These are phyloP conservation scores for Cryptosporidium ubiquitum DNA, from an alignment of 169 alveolate genomes.

Conservation along the genomic window DNA sequence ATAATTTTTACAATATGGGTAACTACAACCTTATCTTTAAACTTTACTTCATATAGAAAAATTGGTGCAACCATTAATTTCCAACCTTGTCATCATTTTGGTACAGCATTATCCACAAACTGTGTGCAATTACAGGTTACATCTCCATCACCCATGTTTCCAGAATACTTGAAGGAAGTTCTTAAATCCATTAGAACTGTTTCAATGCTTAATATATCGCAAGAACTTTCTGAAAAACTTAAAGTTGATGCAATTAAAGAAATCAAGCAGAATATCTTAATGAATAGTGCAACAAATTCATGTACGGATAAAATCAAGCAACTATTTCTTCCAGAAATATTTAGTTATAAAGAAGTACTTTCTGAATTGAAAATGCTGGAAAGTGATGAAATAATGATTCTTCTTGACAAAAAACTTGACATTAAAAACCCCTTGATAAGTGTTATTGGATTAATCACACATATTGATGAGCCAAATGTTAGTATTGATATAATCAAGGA, in stretches of 20 bases:
- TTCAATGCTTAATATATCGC: conserved; percentile 21
- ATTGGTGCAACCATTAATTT: conserved; percentile 56
- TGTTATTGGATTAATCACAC: conserved; percentile 50
- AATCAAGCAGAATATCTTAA: background rate
- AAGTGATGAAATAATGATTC: conserved; percentile 15
- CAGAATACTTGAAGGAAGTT: conserved; percentile 19
- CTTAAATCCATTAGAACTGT: conserved; percentile 14
- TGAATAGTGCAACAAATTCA: background rate
- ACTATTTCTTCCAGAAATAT: conserved; percentile 31
- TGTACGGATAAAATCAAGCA: conserved; percentile 50
- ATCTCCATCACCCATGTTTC: conserved; percentile 71
- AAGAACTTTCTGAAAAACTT: conserved; percentile 20
- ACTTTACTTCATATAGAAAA: conserved; percentile 29
- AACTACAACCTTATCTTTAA: conserved; percentile 5
- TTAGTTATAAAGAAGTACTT: background rate
- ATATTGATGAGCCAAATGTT: conserved; percentile 18
- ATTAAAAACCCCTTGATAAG: conserved; percentile 36
- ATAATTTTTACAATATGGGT: conserved; percentile 44
- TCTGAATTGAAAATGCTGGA: background rate
- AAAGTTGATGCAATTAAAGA: conserved; percentile 34
- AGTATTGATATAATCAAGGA: conserved; percentile 27
- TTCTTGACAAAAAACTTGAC: conserved; percentile 29
- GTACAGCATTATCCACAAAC: conserved; percentile 47
- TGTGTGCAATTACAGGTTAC: conserved; percentile 37
- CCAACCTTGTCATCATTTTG: conserved; percentile 59